A percentile compares a stretch with the other conserved stretches of the same genome.
These are phyloP conservation scores for Penicillium sp. DNA, from an alignment of 2,329 filamentous ascomycete species.

Conservation along the genomic window DNA sequence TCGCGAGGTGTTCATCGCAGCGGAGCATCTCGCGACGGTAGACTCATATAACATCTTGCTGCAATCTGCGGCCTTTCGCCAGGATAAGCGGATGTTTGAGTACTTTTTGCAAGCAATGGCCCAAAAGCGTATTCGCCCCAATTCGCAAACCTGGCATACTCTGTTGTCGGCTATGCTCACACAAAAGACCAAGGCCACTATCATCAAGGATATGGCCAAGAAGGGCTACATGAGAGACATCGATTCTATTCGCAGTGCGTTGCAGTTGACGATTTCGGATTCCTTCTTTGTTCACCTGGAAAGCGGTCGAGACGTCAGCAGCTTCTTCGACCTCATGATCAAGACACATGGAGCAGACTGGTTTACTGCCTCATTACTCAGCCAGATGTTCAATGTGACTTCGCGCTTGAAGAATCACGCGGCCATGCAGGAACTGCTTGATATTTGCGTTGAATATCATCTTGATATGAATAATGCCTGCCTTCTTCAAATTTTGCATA, in stretches of 20 bases:
- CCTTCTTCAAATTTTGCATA: constrained; percentile 38
- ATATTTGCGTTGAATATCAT: constrained; percentile 38
- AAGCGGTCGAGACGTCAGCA: constrained; percentile 39
- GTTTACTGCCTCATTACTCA: constrained; percentile 45
- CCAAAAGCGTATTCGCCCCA: constrained; percentile 44
- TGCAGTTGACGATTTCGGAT: constrained; percentile 41
- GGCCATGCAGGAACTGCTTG: constrained; percentile 39
- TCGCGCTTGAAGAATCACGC: constrained; percentile 33
- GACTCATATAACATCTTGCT: constrained; percentile 56
- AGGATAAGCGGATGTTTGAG: constrained; percentile 49
- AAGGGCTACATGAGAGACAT: constrained; percentile 39
- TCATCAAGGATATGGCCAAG: constrained; percentile 42
- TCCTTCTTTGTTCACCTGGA: constrained; percentile 42
- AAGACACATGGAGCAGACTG: constrained; percentile 44
- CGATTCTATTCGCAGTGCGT: constrained; percentile 33
- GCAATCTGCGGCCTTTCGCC: constrained; percentile 42
- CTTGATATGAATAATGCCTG: constrained; percentile 37
- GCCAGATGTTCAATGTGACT: constrained; percentile 47
- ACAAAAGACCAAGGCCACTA: constrained; percentile 35
- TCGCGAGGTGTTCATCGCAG: constrained; percentile 42
- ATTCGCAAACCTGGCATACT: constrained; percentile 51
- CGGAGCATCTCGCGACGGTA: constrained; percentile 45
- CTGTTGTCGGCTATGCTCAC: constrained; percentile 43
- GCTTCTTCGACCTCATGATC: constrained; percentile 49
- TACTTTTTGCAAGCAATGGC: constrained; percentile 49